Evolutionary conservation across 768 basidiomycete genomes (phyloP).

Genomic region (Suillus tomentosus): DNA sequence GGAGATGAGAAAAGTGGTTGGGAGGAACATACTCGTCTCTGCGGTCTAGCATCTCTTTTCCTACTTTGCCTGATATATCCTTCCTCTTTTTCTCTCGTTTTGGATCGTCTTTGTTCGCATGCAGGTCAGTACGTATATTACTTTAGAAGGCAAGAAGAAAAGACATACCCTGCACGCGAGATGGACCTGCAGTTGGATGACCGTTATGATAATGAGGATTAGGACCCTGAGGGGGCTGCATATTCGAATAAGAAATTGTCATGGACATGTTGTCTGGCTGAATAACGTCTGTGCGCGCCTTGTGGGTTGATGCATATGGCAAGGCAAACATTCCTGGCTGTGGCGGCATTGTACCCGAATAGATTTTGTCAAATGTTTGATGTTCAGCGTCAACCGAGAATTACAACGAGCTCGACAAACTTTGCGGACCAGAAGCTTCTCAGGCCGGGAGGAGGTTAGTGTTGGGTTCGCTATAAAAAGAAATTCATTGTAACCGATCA

Average conservation of each 20-base stretch:
- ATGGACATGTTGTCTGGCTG: constrained; percentile 23
- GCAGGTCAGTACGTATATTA: background rate
- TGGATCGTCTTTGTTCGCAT: constrained; percentile 40
- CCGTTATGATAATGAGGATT: constrained; percentile 36
- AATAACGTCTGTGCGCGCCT: constrained; percentile 39
- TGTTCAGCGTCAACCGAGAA: background rate
- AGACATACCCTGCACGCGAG: constrained; percentile 44
- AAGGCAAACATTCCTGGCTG: constrained; percentile 70
- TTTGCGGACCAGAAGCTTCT: background rate
- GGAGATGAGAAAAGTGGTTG: background rate
- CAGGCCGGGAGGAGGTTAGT: constrained; percentile 9
- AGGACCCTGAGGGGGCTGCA: constrained; percentile 16
- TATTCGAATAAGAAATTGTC: constrained; percentile 19
- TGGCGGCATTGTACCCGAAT: constrained; percentile 52
- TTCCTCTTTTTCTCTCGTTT: constrained; percentile 69
- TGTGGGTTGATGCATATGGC: constrained; percentile 53
- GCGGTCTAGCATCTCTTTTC: constrained; percentile 73
- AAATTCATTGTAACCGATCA: constrained; percentile 19
- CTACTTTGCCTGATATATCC: constrained; percentile 68
- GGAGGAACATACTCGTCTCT: constrained; percentile 64
- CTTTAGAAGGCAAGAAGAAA: constrained; percentile 27
- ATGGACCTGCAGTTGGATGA: constrained; percentile 45
- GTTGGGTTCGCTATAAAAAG: constrained; percentile 23
- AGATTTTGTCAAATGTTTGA: background rate
- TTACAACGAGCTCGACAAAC: background rate